These are phyloP conservation scores for Alnus glutinosa DNA, from an alignment of 306 rosid genomes.

Conservation along the genomic window DNA sequence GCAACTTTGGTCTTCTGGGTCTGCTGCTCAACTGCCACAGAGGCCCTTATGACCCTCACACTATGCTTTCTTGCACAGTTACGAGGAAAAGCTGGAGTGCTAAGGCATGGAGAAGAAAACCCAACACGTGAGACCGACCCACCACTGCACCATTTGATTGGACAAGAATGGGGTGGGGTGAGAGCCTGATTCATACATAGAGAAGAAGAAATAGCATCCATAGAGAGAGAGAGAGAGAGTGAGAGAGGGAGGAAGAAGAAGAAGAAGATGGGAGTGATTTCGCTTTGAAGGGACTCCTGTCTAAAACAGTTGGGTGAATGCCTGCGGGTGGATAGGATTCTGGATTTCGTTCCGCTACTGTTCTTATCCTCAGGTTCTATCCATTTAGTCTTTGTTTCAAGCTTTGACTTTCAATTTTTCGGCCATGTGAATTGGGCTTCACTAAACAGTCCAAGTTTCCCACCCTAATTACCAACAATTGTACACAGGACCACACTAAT, in stretches of 20 bases:
- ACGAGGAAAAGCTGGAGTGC: conserved; percentile 34
- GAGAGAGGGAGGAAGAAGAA: neutral
- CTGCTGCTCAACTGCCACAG: conserved; percentile 71
- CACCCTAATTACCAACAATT: too few species aligned
- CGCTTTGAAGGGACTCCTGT: conserved; percentile 30
- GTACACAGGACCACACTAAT: too few species aligned
- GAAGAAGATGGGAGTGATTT: conserved; percentile 8
- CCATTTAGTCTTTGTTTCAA: neutral
- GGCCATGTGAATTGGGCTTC: too few species aligned
- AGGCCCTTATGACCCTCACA: conserved; percentile 48
- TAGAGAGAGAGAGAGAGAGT: conserved; percentile 19
- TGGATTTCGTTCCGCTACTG: conserved; percentile 2
- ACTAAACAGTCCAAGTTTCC: too few species aligned
- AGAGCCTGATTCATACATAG: conserved; percentile 22
- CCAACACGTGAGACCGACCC: conserved; percentile 42
- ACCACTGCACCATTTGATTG: conserved; percentile 24
- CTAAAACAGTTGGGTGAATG: conserved; percentile 16
- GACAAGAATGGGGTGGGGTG: conserved; percentile 21
- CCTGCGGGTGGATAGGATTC: conserved; percentile 25
- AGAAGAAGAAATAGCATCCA: conserved; percentile 47
- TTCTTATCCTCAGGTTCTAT: neutral
- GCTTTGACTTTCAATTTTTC: neutral
- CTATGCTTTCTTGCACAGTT: conserved; percentile 28
- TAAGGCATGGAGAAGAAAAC: conserved; percentile 45
- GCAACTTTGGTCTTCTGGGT: conserved; percentile 54